Base-by-base conservation (phyloP, 164 flowering plant genomes). In the Warburgia ugandensis region DNA sequence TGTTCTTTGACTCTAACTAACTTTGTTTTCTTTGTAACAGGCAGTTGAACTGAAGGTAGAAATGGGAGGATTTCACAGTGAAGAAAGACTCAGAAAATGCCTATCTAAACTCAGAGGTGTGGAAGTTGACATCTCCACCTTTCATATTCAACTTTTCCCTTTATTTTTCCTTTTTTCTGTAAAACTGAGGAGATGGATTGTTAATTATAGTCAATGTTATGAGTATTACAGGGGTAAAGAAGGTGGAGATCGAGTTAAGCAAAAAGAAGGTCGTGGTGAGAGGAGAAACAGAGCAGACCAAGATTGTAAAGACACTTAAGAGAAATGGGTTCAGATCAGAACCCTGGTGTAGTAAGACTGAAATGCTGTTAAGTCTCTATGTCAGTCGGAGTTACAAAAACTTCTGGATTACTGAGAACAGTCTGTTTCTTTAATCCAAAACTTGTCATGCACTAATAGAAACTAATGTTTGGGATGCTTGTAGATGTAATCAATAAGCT, bases 311-410 rank as follows among this genome's bases (percentile, higher is more conserved):
- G 55, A 44, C 33, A 0, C 43, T 51, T 14, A 27, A 44, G 29
- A 51, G 32, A 32, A 32, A 13, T 25, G 55, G 55, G 42, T 51
- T 36, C 41, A 50, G 41, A 50, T 33, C 54, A 19, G 54, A 35
- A 35, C 42, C 54, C 2, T 33, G 54, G 54, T 31, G 54, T 36
- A 50, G 21, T 37, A 37, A 51, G 55, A 36, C 21, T 22, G 55
- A 51, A 20, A 51, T 51, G 29, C 44, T 51, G 29, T 17, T 51
- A 20, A 6, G n/a, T 25, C 11, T 41, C 6, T 51, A 51, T 36
- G 20, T 23, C 37, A 31, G 43, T 51, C 16, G 45, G 21, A n/a
- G 42, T 23, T 51, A 37, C 12, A 36, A 7, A 16, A 3, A 5
- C 41, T 51, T 36, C n/a, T 25, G 17, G 44, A 37, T 51, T 51